Percentiles rank a stretch among this genome's conserved stretches.
These are phyloP conservation scores for Annulohypoxylon nitens DNA, from an alignment of 495 filamentous ascomycete species.

Conservation along the genomic window DNA sequence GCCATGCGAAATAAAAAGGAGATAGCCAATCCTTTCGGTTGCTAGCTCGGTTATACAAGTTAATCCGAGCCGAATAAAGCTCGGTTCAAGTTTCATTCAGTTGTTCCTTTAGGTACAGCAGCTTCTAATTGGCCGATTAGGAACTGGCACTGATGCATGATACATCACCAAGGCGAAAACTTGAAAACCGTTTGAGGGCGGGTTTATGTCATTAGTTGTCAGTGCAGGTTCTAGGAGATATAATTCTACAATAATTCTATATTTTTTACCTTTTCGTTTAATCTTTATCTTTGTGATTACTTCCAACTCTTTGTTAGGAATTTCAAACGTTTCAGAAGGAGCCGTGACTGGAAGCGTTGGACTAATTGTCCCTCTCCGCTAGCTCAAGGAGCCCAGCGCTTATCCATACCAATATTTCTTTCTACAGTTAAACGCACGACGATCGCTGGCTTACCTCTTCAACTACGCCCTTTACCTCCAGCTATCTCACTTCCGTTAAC, in stretches of 20 bases:
- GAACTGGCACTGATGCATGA: conserved; percentile 15
- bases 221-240: conserved; percentile 21
- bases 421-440: conserved; percentile 13
- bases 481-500: neutral
- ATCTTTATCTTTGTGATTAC: neutral
- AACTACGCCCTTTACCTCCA: conserved; percentile 8
- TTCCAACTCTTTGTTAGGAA: conserved; percentile 3
- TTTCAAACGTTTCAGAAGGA: conserved; percentile 31
- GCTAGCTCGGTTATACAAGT: conserved; percentile 4
- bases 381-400: conserved; percentile 7
- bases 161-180: conserved; percentile 35
- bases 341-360: conserved; percentile 7
- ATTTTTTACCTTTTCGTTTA: conserved; percentile 14
- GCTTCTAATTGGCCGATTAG: conserved; percentile 6
- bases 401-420: conserved; percentile 15
- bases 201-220: conserved; percentile 37
- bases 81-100: conserved; percentile 1
- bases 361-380: conserved; percentile 8
- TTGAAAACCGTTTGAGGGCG: conserved; percentile 37
- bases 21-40: conserved; percentile 9
- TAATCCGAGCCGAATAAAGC: conserved; percentile 15
- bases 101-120: neutral
- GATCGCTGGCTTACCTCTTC: conserved; percentile 17
- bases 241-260: conserved; percentile 27
- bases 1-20: neutral